Evolutionary conservation across 768 basidiomycete genomes (phyloP), one percentile per base, ranked within the genome.

Genomic region (Dentipellis fragilis): DNA sequence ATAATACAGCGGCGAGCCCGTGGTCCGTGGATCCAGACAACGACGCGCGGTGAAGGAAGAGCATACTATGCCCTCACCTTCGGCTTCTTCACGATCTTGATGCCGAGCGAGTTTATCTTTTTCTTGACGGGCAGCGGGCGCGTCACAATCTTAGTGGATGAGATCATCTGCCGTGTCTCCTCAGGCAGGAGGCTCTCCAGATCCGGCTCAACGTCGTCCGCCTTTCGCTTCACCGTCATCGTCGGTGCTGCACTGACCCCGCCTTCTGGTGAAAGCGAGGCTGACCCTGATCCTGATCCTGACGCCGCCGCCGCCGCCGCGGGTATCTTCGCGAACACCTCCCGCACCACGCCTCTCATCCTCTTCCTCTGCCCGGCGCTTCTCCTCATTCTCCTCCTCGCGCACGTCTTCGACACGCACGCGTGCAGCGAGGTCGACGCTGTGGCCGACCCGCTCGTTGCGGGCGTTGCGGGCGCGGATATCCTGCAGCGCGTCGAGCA

Each of bases 401-500:
- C 91, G 86, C 10, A 87, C 72, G 58, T 91, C 89, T 66, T 88
- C 80, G 63, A 72, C 68, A 5, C 72, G 76, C 37, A 90, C 66
- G 52, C 83, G 75, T 4, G 80, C 84, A 19, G 83, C 59, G 40
- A 95, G 68, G 63, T 90, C 86, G 9, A 83, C 83, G 0, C 80
- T 72, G 45, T 89, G 80, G 12, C 89, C 93, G 19, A 91, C 74
- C 34, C 92, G 78, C 62, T 97, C 95, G 62, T 92, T 91, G 55
- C 93, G 80, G 2, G 91, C 87, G 67, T 93, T 93, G 53, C 85
- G 76, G 10, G 87, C 87, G 54, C 89, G 77, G 57, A 93, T 91
- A 59, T 97, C 94, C 67, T 96, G 93, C 56, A 99, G 75, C 11
- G 92, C 92, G 66, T 99, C 96, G 62, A 98, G 78, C 54, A 95